Evolutionary conservation across 148 eudicot genomes (phyloP).

Genomic region (Camellia japonica): DNA sequence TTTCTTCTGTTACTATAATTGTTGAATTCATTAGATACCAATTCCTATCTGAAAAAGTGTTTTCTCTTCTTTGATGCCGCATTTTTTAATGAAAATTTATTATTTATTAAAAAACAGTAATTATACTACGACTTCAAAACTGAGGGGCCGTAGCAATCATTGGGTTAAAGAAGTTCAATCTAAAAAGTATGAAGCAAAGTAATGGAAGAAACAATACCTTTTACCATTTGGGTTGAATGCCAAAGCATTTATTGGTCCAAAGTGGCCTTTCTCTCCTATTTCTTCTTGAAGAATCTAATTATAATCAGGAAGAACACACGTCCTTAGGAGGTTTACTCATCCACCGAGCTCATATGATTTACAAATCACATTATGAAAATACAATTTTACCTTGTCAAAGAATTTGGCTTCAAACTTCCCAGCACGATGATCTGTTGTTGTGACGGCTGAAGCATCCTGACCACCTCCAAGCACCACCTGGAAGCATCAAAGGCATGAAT

Average conservation of each 20-base stretch:
- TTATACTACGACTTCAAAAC: neutral
- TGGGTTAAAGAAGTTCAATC: neutral
- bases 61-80: too few species aligned
- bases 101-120: neutral
- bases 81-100: too few species aligned
- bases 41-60: too few species aligned
- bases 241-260: conserved; percentile 94
- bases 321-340: neutral
- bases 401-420: conserved; percentile 96
- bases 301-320: conserved; percentile 9
- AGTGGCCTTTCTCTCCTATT: conserved; percentile 97
- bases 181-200: neutral
- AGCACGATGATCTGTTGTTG: conserved; percentile 87
- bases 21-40: too few species aligned
- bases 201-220: conserved; percentile 44
- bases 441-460: conserved; percentile 78
- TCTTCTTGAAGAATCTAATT: conserved; percentile 68
- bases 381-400: conserved; percentile 66
- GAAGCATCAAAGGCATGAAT: conserved; percentile 53
- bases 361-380: neutral
- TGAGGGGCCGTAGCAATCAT: neutral
- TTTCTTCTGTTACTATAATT: too few species aligned
- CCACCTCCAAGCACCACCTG: too few species aligned
- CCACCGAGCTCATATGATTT: neutral
- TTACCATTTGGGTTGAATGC: conserved; percentile 95